Evolutionary conservation across 2,329 filamentous ascomycete species (phyloP).

Genomic region (Pseudopyricularia cyperi): DNA sequence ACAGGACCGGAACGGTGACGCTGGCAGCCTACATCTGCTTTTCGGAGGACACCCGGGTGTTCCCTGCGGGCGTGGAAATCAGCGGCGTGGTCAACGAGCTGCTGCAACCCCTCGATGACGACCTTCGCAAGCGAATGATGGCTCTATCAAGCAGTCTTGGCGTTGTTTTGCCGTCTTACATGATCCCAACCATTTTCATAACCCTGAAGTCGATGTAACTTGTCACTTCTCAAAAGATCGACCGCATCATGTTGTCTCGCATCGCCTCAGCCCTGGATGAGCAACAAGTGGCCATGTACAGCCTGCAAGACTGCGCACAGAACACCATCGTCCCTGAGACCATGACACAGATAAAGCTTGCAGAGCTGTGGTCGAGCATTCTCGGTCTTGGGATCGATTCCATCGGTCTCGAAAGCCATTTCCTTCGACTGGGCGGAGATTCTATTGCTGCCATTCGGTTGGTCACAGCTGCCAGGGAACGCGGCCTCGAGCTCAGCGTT

Average conservation of each 20-base stretch:
- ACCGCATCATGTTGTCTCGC: not conserved
- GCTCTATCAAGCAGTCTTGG: not conserved
- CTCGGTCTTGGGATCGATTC: conserved; percentile 22
- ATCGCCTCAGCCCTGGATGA: conserved; percentile 9
- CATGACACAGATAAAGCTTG: not conserved
- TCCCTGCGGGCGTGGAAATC: conserved; percentile 1
- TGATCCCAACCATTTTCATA: conserved; percentile 11
- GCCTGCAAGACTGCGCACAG: conserved; percentile 1
- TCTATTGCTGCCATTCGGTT: conserved; percentile 49
- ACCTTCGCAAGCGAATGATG: not conserved
- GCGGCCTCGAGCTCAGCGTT: conserved; percentile 1
- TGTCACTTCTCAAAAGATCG: not conserved
- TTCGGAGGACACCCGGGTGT: not conserved
- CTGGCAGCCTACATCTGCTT: not conserved
- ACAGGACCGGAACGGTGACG: not conserved
- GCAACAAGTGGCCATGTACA: conserved; percentile 7
- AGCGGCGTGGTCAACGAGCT: not conserved
- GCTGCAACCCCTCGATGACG: not conserved
- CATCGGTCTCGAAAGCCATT: conserved; percentile 42
- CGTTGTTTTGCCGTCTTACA: conserved; percentile 8
- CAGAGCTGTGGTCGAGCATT: conserved; percentile 31
- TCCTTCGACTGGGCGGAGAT: conserved; percentile 48
- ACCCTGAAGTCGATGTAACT: conserved; percentile 13
- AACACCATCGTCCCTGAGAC: not conserved
- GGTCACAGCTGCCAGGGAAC: conserved; percentile 35